Conservation (phyloP, 345 rosid genomes). For the Salix purpurea region DNA sequence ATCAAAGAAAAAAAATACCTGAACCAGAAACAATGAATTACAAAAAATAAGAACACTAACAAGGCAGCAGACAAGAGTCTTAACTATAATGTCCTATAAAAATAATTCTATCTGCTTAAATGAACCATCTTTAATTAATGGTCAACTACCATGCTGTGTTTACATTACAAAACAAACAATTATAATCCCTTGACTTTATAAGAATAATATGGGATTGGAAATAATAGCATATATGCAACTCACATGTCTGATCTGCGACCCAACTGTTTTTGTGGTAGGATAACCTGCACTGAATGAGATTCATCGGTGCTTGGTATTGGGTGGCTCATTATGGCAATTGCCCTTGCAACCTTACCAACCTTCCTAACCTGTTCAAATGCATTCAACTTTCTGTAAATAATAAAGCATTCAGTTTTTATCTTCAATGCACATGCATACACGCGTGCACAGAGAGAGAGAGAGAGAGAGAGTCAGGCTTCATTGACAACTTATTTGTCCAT, state of each 20-base stretch:
- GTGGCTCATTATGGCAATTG: conserved; percentile 94
- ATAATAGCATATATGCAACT: conserved; percentile 11
- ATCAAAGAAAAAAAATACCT: not conserved
- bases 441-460: not conserved
- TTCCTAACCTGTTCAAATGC: conserved; percentile 59
- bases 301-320: conserved; percentile 82
- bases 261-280: conserved; percentile 93
- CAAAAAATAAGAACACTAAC: not conserved
- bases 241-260: conserved; percentile 92
- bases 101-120: not conserved
- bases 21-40: not conserved
- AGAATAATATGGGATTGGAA: not conserved
- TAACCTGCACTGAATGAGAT: conserved; percentile 89
- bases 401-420: not conserved
- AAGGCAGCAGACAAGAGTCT: not conserved
- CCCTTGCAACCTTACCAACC: conserved; percentile 85
- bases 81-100: not conserved
- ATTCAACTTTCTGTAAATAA: conserved; percentile 14
- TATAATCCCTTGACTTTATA: not conserved
- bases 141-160: not conserved
- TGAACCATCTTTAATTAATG: not conserved
- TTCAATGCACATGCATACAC: not conserved
- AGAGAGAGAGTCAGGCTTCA: not conserved
- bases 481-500: not conserved
- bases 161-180: not conserved